Evolutionary conservation across 495 filamentous ascomycete genomes (phyloP), one percentile per base, ranked within the genome.

Genomic region (Penicillium cinerascens): DNA sequence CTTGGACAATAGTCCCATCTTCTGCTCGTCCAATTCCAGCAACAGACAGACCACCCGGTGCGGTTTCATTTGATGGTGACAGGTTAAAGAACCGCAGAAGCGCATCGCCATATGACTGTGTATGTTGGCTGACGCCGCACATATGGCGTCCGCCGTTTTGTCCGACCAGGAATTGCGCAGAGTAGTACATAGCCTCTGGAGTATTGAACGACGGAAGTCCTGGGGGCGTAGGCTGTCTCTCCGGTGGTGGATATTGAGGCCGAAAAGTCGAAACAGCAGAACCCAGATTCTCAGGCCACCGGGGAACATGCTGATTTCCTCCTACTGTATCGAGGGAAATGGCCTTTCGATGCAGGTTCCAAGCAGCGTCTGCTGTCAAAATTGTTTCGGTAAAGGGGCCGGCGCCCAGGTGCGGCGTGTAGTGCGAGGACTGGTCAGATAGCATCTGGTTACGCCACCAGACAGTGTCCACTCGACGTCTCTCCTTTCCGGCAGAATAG

Each of bases 131-230:
- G 23, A 38, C 35, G 35, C 21, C 20, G 23, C 36, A 13, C 7
- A 23, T 17, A 13, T 23, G 16, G 21, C 52, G 52, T 49, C 43
- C 21, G 18, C 16, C 21, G 10, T 38, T 51, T 4, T 47, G 42
- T 44, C 50, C 48, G 3, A 41, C 20, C 20, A 61, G 38, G 23
- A 69, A 68, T 17, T 58, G 71, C 7, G 63, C 53, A 22, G 69
- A 61, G 52, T 61, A 71, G 16, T 55, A 53, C 7, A 75, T 49
- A 6, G 77, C 77, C 58, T 77, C 74, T 17, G 60, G 65, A 10
- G 70, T 69, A 23, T 71, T 69, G 49, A 79, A 79, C 1, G 72
- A 73, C 1, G 77, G 77, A 33, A 79, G 54, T 2, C 76, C 73
- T 2, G 75, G 74, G 23, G 77, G 77, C 8, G 77, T 79, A 5